Evolutionary conservation across 2,329 filamentous ascomycete species (phyloP).

Genomic region (Atkinsonella hypoxylon): DNA sequence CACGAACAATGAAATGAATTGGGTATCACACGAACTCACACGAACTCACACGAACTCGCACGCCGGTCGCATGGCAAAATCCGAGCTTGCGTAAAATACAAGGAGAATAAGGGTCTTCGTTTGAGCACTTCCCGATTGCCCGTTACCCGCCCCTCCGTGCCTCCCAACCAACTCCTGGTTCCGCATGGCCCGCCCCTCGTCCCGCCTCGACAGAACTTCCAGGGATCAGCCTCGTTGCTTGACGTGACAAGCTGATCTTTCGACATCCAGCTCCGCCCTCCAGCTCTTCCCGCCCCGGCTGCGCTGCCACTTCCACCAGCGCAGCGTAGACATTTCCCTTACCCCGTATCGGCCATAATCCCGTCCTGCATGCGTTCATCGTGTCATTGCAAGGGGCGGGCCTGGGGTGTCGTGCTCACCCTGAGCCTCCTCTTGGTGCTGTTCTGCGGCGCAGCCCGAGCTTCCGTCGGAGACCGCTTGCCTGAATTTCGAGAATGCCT

Average conservation of each 20-base stretch:
- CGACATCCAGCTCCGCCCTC: neutral
- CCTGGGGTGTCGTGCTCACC: slow-evolving; percentile 19
- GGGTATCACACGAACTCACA: too few species aligned
- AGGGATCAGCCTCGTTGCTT: neutral
- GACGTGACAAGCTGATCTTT: too few species aligned
- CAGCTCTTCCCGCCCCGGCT: neutral
- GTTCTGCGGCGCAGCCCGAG: slow-evolving; percentile 37
- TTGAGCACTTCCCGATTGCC: neutral
- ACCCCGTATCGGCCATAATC: neutral
- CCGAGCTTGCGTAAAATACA: too few species aligned
- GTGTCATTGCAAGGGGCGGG: slow-evolving; percentile 23
- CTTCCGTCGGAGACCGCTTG: slow-evolving; percentile 72
- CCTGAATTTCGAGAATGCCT: slow-evolving; percentile 84
- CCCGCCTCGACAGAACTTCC: too few species aligned
- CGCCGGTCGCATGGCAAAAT: too few species aligned
- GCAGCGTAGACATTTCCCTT: neutral
- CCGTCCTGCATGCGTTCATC: slow-evolving; percentile 17
- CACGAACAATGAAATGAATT: too few species aligned
- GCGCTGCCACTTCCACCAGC: too few species aligned
- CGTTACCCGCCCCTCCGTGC: too few species aligned
- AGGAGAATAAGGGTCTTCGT: neutral
- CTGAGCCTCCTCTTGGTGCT: slow-evolving; percentile 25
- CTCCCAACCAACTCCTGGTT: too few species aligned
- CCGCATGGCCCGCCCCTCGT: too few species aligned
- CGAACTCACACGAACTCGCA: too few species aligned